Evolutionary conservation across 768 basidiomycete genomes (phyloP), one percentile per base, ranked within the genome.

Genomic region (Boletus tomentosulus): DNA sequence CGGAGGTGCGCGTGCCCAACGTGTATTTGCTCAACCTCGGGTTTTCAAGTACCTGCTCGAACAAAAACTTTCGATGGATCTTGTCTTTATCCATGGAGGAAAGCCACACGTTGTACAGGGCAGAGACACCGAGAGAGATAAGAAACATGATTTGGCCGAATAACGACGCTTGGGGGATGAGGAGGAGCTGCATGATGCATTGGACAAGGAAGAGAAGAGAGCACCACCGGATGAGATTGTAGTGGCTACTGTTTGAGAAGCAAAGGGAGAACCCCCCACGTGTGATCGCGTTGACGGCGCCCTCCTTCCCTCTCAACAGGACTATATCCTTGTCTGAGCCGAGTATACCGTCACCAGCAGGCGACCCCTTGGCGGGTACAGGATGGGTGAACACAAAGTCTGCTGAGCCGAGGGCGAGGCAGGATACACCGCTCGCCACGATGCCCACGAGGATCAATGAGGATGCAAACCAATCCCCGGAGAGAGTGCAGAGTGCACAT

Each of bases 71-170:
- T 25, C 41, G 45, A 2, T 65, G 61, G 4, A 65, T 48, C 24
- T 50, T 57, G 10, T 57, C 62, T 9, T 55, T 66, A 33, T 76
- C 75, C 69, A 76, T 53, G 7, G 62, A 65, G 6, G 63, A 62
- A 9, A 68, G 33, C 41, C 45, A 56, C 0, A 44, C 22, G 22
- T 63, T 70, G 54, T 68, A 67, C 0, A 63, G 16, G 46, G 64
- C 64, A 3, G 70, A 71, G 3, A 62, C 54, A 10, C 59, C 62
- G 0, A 71, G 46, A 12, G 67, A 63, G 6, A 34, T 1, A 2
- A 71, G 55, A 57, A 71, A 71, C 63, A 71, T 57, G 50, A 63
- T 28, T 48, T 71, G 70, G 0, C 70, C 70, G 24, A 66, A 66
- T 4, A 67, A 47, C 3, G 59, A 56, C 1, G 62, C 65, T 52